Percentiles rank a stretch among this genome's conserved stretches.
Conservation (phyloP, 2,329 filamentous ascomycete genomes). For the Fusarium sp. region DNA sequence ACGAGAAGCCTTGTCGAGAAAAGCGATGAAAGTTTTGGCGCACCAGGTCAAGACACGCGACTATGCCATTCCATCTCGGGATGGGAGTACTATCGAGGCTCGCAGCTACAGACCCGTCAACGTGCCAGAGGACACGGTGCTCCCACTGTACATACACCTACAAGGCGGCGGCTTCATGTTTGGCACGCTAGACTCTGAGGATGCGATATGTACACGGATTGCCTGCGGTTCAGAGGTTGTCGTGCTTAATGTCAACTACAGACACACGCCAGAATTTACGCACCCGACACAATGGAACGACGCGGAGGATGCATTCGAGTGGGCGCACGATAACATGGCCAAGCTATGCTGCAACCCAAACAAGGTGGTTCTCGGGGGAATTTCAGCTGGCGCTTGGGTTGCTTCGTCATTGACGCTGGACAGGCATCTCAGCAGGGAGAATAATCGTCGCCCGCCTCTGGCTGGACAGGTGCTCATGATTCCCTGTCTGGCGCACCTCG, state of each 20-base stretch:
- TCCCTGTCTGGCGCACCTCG: constrained; percentile 52
- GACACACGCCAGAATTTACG: constrained; percentile 65
- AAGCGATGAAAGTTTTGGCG: constrained; percentile 12
- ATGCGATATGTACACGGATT: constrained; percentile 62
- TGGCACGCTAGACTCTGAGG: constrained; percentile 65
- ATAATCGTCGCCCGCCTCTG: constrained; percentile 45
- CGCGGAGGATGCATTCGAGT: constrained; percentile 64
- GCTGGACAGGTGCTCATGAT: constrained; percentile 66
- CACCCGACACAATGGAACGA: constrained; percentile 68
- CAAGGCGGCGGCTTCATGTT: constrained; percentile 69
- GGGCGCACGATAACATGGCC: constrained; percentile 56
- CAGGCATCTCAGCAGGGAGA: constrained; percentile 48
- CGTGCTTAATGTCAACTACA: constrained; percentile 68
- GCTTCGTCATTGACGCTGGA: constrained; percentile 55
- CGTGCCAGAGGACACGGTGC: constrained; percentile 44
- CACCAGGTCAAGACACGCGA: constrained; percentile 50
- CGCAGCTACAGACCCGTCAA: constrained; percentile 37
- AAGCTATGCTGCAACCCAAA: constrained; percentile 1
- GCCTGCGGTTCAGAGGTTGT: constrained; percentile 56
- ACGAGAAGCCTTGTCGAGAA: constrained; percentile 16
- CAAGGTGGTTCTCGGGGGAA: constrained; percentile 59
- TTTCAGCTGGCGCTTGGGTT: constrained; percentile 61
- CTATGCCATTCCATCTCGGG: constrained; percentile 37
- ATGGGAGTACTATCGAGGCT: constrained; percentile 29
- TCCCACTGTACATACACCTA: constrained; percentile 64